These are phyloP conservation scores for Prasinococcaceae sp. DNA, from an alignment of 139 green algal species.

Conservation along the genomic window DNA sequence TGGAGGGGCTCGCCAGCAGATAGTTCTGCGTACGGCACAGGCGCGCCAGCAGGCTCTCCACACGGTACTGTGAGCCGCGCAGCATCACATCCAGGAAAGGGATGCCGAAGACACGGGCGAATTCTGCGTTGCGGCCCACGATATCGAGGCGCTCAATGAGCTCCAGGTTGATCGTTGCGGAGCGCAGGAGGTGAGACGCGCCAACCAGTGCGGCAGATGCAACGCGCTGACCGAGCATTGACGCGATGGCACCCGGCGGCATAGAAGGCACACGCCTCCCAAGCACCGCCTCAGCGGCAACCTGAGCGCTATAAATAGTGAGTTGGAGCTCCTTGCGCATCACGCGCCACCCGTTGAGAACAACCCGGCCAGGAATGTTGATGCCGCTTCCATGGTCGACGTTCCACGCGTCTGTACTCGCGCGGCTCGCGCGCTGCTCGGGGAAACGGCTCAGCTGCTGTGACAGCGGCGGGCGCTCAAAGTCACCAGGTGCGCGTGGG, in stretches of 20 bases:
- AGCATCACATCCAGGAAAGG: slow-evolving; percentile 75
- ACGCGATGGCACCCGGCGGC: too few relatives aligned
- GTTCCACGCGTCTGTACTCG: slow-evolving; percentile 61
- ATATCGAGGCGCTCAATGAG: slow-evolving; percentile 83
- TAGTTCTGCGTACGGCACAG: slow-evolving; percentile 91
- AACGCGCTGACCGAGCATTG: too few relatives aligned
- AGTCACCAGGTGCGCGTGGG: background rate
- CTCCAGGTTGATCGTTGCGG: slow-evolving; percentile 57
- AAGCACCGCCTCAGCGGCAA: slow-evolving; percentile 62
- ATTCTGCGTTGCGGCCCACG: slow-evolving; percentile 64
- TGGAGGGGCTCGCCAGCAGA: slow-evolving; percentile 52
- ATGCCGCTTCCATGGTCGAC: slow-evolving; percentile 40
- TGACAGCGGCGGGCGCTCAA: background rate
- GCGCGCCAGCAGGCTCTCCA: slow-evolving; percentile 82
- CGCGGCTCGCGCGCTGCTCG: background rate
- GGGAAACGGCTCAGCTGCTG: slow-evolving; percentile 17
- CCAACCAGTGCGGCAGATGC: too few relatives aligned
- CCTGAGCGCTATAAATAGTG: slow-evolving; percentile 62
- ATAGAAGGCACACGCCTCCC: too few relatives aligned
- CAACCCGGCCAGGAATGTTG: slow-evolving; percentile 53
- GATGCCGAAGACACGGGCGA: slow-evolving; percentile 87
- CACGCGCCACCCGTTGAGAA: slow-evolving; percentile 88
- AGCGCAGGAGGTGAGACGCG: too few relatives aligned
- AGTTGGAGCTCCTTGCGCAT: slow-evolving; percentile 58
- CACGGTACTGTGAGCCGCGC: slow-evolving; percentile 68